Evolutionary conservation across 176 grass and related monocot species (phyloP).

Genomic region (Neostapfia colusana): DNA sequence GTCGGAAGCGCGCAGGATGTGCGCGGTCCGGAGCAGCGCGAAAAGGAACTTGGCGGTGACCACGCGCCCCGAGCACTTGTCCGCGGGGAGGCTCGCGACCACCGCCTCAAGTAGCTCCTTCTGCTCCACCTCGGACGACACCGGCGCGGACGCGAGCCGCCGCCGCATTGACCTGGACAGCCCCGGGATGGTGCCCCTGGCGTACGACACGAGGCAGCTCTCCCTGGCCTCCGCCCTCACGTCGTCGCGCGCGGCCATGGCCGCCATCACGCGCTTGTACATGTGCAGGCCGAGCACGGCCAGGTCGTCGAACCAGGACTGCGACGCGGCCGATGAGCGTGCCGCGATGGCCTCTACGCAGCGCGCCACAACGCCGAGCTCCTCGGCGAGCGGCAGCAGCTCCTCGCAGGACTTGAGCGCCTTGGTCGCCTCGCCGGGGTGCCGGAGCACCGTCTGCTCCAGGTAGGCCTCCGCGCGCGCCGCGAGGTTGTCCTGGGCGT

Average conservation of each 20-base stretch:
- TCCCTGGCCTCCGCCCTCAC: slow-evolving; percentile 54
- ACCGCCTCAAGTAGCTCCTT: slow-evolving; percentile 78
- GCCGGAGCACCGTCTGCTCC: slow-evolving; percentile 44
- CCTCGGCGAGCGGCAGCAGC: slow-evolving; percentile 66
- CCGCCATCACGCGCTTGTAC: slow-evolving; percentile 82
- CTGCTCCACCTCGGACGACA: slow-evolving; percentile 71
- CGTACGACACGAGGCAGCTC: slow-evolving; percentile 79
- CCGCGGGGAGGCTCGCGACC: slow-evolving; percentile 45
- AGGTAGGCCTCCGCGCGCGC: slow-evolving; percentile 62
- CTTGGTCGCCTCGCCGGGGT: slow-evolving; percentile 61
- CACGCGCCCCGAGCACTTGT: slow-evolving; percentile 47
- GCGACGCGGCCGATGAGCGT: slow-evolving; percentile 46
- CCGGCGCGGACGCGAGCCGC: slow-evolving; percentile 61
- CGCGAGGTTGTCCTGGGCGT: slow-evolving; percentile 73
- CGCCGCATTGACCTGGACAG: slow-evolving; percentile 66
- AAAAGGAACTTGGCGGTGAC: slow-evolving; percentile 74
- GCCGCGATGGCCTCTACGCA: slow-evolving; percentile 80
- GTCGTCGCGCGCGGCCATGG: slow-evolving; percentile 55
- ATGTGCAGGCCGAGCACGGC: slow-evolving; percentile 63
- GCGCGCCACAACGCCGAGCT: slow-evolving; percentile 57
- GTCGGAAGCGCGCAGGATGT: slow-evolving; percentile 64
- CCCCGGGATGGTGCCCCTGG: slow-evolving; percentile 72
- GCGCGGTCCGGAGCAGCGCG: slow-evolving; percentile 68
- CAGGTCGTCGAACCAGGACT: slow-evolving; percentile 71
- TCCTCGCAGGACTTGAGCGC: slow-evolving; percentile 93